These are phyloP conservation scores for Polymyxa betae DNA, from an alignment of 208 protist species.

Conservation along the genomic window DNA sequence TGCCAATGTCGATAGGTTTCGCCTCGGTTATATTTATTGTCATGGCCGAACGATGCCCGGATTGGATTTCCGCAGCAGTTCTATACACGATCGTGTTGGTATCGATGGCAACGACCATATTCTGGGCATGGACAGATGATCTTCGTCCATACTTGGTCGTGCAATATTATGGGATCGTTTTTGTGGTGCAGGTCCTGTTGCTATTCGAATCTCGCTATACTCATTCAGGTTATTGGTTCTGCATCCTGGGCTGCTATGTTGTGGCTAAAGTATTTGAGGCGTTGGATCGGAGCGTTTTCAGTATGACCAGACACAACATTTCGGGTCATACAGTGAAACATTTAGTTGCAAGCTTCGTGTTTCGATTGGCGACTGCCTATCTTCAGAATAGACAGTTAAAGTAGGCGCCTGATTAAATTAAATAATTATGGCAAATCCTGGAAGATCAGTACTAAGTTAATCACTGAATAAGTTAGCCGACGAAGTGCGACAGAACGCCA, in stretches of 20 bases:
- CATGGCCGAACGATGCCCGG: background rate
- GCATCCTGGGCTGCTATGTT: background rate
- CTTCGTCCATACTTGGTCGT: constrained; percentile 39
- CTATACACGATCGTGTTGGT: background rate
- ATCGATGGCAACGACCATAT: background rate
- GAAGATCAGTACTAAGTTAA: too few species aligned
- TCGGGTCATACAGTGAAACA: constrained; percentile 50
- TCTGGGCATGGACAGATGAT: background rate
- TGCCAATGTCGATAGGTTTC: constrained; percentile 8
- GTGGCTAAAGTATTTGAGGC: constrained; percentile 11
- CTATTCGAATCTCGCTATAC: background rate
- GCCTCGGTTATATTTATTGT: constrained; percentile 19
- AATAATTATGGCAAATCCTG: too few species aligned
- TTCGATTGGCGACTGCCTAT: background rate
- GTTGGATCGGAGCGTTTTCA: background rate
- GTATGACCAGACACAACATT: background rate
- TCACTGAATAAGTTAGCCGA: too few species aligned
- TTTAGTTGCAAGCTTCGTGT: background rate
- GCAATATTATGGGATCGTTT: constrained; percentile 22
- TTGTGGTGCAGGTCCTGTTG: background rate
- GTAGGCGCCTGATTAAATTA: too few species aligned
- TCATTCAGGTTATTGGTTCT: background rate
- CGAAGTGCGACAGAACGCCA: too few species aligned
- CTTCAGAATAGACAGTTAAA: constrained; percentile 25
- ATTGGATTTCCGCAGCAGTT: too few species aligned